Evolutionary conservation across 768 basidiomycete genomes (phyloP), one percentile per base, ranked within the genome.

Genomic region (Rhizopogon vinicolor): DNA sequence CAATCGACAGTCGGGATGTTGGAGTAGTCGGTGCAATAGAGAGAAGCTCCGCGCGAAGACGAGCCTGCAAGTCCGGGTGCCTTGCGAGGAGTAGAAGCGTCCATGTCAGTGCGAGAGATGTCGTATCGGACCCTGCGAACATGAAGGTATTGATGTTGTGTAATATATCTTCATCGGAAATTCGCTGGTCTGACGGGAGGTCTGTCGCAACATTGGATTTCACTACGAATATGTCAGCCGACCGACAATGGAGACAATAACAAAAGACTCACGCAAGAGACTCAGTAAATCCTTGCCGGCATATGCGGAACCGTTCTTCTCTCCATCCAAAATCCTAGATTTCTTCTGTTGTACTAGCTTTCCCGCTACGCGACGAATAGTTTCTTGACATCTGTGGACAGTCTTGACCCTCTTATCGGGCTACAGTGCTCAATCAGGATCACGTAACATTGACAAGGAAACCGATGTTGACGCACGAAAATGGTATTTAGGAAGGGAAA

Each of bases 61-160:
- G 83, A 42, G 75, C 74, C 68, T 97, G 94, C 13, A 86, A 66
- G 1, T 74, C 74, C 0, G 84, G 84, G 64, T 90, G 71, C 61
- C 80, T 77, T 0, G 91, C 84, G 40, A 97, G 79, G 14, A 89
- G 73, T 55, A 85, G 74, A n/a, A 96, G 68, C 2, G 86, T 85
- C 93, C 94, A 97, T 0, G 90, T 90, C 43, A 96, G 71, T 5
- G 86, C 80, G 29, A 94, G 81, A 2, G 89, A 89, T 10, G 87
- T 87, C 0, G 92, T 91, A 63, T 95, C 92, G 12, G 93, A 91
- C 4, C 93, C 93, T 19, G 89, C 91, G 66, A 93, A 92, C 78
- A 93, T 84, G 68, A 95, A 89, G 0, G 92, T 93, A 62, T 89
- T 91, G 69, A 95, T 85, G 56, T 85, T 93, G 63, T 91, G 76